Conservation (phyloP, 1,284 basidiomycete species). For the Mycosarcoma mackinlayi region DNA sequence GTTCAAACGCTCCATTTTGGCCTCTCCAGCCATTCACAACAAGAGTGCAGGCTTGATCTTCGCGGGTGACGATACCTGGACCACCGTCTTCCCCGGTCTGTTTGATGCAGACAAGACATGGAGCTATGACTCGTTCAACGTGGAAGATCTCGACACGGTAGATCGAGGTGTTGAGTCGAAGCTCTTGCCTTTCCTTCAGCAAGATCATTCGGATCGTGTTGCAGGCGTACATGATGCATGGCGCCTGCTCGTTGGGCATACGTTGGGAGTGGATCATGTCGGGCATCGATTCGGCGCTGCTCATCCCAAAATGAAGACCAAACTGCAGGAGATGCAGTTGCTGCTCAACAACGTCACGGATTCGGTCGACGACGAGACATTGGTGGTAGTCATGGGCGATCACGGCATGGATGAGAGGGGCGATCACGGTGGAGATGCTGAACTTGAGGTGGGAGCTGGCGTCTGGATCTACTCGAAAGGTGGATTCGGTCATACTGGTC, state of each 20-base stretch:
- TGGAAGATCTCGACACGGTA: slow-evolving; percentile 96
- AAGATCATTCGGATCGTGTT: slow-evolving; percentile 27
- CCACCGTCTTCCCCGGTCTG: slow-evolving; percentile 82
- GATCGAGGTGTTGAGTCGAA: slow-evolving; percentile 87
- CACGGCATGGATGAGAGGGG: slow-evolving; percentile 97
- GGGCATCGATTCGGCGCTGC: slow-evolving; percentile 93
- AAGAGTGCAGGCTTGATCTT: slow-evolving; percentile 72
- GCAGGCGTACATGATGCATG: slow-evolving; percentile 69
- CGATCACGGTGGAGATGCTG: slow-evolving; percentile 93
- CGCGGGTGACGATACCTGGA: slow-evolving; percentile 98
- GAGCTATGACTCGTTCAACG: slow-evolving; percentile 96
- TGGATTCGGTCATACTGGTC: slow-evolving; percentile 18
- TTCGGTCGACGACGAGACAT: slow-evolving; percentile 63
- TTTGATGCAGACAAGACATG: slow-evolving; percentile 79
- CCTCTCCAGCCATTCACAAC: neutral
- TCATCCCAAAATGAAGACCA: slow-evolving; percentile 84
- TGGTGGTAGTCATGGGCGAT: slow-evolving; percentile 91
- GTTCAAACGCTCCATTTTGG: slow-evolving; percentile 63
- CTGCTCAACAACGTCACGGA: slow-evolving; percentile 49
- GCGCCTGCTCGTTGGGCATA: slow-evolving; percentile 91
- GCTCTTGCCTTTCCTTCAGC: slow-evolving; percentile 81
- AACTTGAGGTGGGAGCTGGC: slow-evolving; percentile 84
- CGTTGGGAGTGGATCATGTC: slow-evolving; percentile 96
- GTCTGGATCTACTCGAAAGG: slow-evolving; percentile 82
- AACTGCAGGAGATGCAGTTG: slow-evolving; percentile 75